Evolutionary conservation across 371 early-diverging fungal genomes (phyloP), one percentile per base, ranked within the genome.

Genomic region (Mucor circinelloides): DNA sequence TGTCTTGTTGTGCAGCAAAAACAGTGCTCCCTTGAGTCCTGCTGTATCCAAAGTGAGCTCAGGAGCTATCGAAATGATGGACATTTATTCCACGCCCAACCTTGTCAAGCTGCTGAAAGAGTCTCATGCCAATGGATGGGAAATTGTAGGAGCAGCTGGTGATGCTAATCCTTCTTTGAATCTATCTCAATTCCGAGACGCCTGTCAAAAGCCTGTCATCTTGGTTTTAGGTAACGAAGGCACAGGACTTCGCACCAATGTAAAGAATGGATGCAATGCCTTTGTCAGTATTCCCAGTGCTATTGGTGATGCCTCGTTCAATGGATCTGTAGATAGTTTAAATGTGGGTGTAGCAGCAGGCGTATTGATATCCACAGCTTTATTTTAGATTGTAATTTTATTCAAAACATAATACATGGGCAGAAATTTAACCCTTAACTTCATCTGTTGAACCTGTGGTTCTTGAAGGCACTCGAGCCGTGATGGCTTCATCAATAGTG

Each of bases 211-310:
- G 19, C 83, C 83, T 2, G 61, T 69, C 8, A 74, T 90, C 25
- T 70, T 90, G 10, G 91, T 90, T 0, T 65, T 90, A n/a, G 91
- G 91, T 1, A 88, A 83, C 60, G 91, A 90, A 75, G 91, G 89
- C 1, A 61, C 56, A 7, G 91, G 91, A 1, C 54, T 90, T 32
- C 70, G 88, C 2, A 74, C 73, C 10, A 74, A 78, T 57, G 80
- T 90, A 0, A 76, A 75, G 31, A 58, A 61, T 13, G 77, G 70
- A 9, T 80, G 89, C 57, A 60, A 78, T 30, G 72, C 76, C 40
- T 67, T 86, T 46, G 63, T 83, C 2, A 81, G 85, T 46, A 83
- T 82, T 10, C 77, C 82, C 3, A 42, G 62, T 15, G 57, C 55
- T 4, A 57, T 32, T 15, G 15, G n/a, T 3, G 6, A 64, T 10